Base-by-base conservation (phyloP, 306 rosid species). In the Castanea sativa region DNA sequence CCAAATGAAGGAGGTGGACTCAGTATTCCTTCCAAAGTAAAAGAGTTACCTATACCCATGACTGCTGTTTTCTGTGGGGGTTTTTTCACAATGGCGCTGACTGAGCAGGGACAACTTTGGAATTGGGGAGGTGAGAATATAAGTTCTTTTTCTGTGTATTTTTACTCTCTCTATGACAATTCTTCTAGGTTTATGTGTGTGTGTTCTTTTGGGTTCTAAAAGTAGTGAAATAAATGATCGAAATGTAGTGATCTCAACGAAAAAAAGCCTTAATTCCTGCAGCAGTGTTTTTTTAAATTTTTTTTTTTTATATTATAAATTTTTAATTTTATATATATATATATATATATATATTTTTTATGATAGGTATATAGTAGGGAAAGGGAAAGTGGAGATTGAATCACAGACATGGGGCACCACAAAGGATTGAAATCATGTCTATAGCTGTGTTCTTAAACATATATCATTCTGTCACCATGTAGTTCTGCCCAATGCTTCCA, bases 1-100 rank as follows among this genome's bases (percentile, higher is more conserved):
- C 97, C 98, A 77, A 89, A 91, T 80, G 96, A 93, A 51, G 94
- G 91, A 38, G 99, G 98, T 53, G 97, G 99, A 53, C 88, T 89
- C 79, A 90, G 98, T 80, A 83, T 84, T 78, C 97, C 98, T 73
- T 89, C 86, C 83, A 91, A 88, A 86, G 96, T 93, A 64, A 88
- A 78, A 80, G 94, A 89, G 80, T 86, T 93, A 78, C 91, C 91
- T 61, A 77, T 82, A 55, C 91, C 96, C 23, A 71, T 88, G 72
- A 87, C 88, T 80, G 98, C 98, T 71, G 96, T 89, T 83, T 92
- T 93, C 25, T 95, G 98, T 79, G 99, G 98, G 38, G 98, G 99
- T 23, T 92, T 92, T 87, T 92, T 92, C 85, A 91, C 98, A 58
- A 80, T 83, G 92, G 98, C 77, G 23, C 86, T 95, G 75, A 90